A percentile compares a stretch with the other conserved stretches of the same genome.
Conservation (phyloP, 164 flowering plant species). For the Pachysandra terminalis region DNA sequence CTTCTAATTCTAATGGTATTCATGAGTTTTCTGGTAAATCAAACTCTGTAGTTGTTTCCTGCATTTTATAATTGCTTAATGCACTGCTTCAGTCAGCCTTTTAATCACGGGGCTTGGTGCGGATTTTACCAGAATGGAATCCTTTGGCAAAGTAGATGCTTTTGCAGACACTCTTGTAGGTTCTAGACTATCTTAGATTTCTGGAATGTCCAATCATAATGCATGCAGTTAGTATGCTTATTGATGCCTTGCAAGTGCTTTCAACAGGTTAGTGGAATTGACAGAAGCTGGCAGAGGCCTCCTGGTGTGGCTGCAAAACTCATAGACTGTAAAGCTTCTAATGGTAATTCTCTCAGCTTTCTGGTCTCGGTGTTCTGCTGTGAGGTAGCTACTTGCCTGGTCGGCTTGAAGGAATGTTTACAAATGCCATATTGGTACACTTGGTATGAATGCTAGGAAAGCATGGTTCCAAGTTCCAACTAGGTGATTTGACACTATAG, state of each 20-base stretch:
- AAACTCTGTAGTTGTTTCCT: slow-evolving; percentile 2
- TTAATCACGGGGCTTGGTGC: slow-evolving; percentile 88
- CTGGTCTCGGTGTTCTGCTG: background rate
- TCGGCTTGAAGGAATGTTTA: background rate
- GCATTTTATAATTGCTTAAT: slow-evolving; percentile 8
- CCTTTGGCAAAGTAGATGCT: slow-evolving; percentile 88
- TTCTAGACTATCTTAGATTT: background rate
- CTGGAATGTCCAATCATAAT: background rate
- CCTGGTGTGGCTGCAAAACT: slow-evolving; percentile 91
- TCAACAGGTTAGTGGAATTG: slow-evolving; percentile 74
- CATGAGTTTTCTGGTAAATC: slow-evolving; percentile 5
- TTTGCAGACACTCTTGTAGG: slow-evolving; percentile 87
- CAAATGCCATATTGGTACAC: background rate
- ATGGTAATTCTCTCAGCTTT: slow-evolving; percentile 43
- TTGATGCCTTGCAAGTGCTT: background rate
- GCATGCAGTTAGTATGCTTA: background rate
- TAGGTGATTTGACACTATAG: too few relatives aligned
- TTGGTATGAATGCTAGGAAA: background rate
- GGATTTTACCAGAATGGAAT: slow-evolving; percentile 87
- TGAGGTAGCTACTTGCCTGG: too few relatives aligned
- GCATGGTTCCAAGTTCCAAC: too few relatives aligned
- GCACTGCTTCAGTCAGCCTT: slow-evolving; percentile 67
- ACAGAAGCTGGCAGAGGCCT: slow-evolving; percentile 96
- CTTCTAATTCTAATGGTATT: slow-evolving; percentile 66
- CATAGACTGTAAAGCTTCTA: slow-evolving; percentile 54